Percentiles rank a stretch among this genome's conserved stretches.
Evolutionary conservation across 106 monocot genomes (phyloP).

Genomic region (Dioscorea zingiberensis): DNA sequence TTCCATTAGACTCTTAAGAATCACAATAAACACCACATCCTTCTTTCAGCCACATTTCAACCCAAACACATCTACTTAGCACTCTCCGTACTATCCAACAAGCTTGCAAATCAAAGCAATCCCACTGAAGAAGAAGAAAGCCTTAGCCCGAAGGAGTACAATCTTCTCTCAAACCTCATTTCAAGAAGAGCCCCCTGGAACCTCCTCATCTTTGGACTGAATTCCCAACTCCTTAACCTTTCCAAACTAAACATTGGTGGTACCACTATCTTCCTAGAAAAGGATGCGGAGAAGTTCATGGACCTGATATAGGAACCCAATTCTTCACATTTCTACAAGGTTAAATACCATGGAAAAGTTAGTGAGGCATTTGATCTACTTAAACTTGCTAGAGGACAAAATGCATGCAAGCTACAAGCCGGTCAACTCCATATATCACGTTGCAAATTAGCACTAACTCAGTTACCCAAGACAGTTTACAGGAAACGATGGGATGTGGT

Average conservation of each 20-base stretch:
- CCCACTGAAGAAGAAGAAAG: not conserved
- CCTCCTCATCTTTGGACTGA: conserved; percentile 19
- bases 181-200: conserved; percentile 21
- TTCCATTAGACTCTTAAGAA: conserved; percentile 13
- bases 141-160: conserved; percentile 16
- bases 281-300: conserved; percentile 6
- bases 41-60: not conserved
- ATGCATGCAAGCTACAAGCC: not conserved
- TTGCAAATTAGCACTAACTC: conserved; percentile 17
- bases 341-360: not conserved
- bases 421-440: not conserved
- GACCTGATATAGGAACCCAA: not conserved
- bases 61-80: not conserved
- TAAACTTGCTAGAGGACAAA: conserved; percentile 16
- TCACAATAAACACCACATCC: conserved; percentile 4
- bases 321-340: conserved; percentile 4
- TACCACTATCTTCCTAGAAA: conserved; percentile 17
- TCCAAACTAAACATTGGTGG: conserved; percentile 5
- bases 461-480: conserved; percentile 17
- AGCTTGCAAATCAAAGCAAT: not conserved
- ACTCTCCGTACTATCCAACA: not conserved
- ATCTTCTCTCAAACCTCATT: conserved; percentile 11
- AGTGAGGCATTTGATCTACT: conserved; percentile 19
- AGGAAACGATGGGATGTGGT: conserved; percentile 16
- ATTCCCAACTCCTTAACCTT: conserved; percentile 10